A percentile compares a stretch with the other conserved stretches of the same genome.
phyloP scores from a whole-genome alignment of 768 basidiomycete genomes.

The Gelatoporia subvermispora region DNA sequence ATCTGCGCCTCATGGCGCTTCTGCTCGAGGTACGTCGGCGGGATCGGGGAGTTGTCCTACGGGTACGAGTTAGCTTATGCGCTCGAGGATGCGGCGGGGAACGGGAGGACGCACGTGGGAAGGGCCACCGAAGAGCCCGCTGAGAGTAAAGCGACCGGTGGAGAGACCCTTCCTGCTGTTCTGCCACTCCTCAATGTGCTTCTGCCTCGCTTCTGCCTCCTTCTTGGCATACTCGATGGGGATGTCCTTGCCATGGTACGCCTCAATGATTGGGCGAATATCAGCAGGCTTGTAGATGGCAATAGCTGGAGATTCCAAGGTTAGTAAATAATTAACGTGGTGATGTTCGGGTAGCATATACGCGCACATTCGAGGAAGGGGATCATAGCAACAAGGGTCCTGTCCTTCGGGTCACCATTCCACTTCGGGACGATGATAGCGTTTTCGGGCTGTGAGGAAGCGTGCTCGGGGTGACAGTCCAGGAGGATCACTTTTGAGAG shows the following conservation, averaged over 20 bases:
- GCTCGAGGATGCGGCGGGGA: neutral
- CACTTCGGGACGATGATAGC: slow-evolving; percentile 80
- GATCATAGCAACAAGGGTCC: slow-evolving; percentile 84
- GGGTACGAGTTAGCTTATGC: neutral
- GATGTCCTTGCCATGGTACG: slow-evolving; percentile 85
- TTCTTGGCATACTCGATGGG: slow-evolving; percentile 84
- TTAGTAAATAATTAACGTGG: neutral
- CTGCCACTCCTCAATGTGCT: slow-evolving; percentile 81
- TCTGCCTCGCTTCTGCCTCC: slow-evolving; percentile 77
- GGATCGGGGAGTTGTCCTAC: slow-evolving; percentile 29
- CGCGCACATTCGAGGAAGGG: slow-evolving; percentile 88
- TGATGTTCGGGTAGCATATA: neutral
- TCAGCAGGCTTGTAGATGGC: slow-evolving; percentile 87
- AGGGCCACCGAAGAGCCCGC: slow-evolving; percentile 35
- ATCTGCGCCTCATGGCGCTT: slow-evolving; percentile 47
- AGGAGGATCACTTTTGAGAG: slow-evolving; percentile 84
- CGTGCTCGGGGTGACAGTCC: slow-evolving; percentile 80
- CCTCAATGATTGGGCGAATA: slow-evolving; percentile 80
- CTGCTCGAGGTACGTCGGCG: slow-evolving; percentile 48
- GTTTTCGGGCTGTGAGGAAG: slow-evolving; percentile 81
- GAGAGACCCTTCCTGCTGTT: slow-evolving; percentile 34
- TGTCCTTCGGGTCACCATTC: slow-evolving; percentile 74
- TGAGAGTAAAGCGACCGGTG: slow-evolving; percentile 39
- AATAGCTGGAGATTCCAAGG: slow-evolving; percentile 52
- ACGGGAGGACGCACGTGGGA: slow-evolving; percentile 22